These are phyloP conservation scores for Hypoxylon sp. DNA, from an alignment of 2,329 filamentous ascomycete genomes.

Conservation along the genomic window DNA sequence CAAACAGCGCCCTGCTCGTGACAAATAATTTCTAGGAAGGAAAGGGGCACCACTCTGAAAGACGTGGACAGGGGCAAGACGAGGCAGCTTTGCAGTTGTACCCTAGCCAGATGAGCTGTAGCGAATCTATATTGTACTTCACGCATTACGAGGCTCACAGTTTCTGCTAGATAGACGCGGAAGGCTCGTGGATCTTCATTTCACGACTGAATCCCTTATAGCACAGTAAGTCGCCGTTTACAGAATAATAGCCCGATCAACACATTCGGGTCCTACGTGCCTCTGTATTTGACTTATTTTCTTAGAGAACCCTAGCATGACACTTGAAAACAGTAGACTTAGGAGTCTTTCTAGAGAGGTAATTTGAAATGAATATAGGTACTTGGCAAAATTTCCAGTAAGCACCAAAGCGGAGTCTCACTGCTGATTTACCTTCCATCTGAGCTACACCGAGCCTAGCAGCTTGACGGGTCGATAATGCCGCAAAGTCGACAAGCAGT, in stretches of 20 bases:
- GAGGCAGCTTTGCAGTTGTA: too few relatives aligned
- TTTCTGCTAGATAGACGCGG: background rate
- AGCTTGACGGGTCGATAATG: background rate
- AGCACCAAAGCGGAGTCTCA: conserved; percentile 6
- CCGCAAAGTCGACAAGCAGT: background rate
- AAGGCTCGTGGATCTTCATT: background rate
- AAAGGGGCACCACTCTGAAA: too few relatives aligned
- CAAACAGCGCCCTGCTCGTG: too few relatives aligned
- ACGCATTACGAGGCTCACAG: background rate
- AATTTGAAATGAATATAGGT: background rate
- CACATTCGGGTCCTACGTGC: background rate
- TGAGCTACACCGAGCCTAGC: background rate
- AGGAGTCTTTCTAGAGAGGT: background rate
- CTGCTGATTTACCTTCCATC: background rate
- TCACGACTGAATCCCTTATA: background rate
- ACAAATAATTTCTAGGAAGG: too few relatives aligned
- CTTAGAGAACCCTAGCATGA: background rate
- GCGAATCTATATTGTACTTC: background rate
- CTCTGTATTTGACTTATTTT: background rate
- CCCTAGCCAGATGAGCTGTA: background rate
- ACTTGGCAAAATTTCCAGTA: conserved; percentile 4
- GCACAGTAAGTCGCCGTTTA: conserved; percentile 28
- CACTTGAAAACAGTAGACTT: background rate
- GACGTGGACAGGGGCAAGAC: too few relatives aligned
- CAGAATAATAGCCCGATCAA: conserved; percentile 19